Evolutionary conservation across 192 early-diverging fungal species (phyloP), one percentile per base, ranked within the genome.

Genomic region (Oehlia diaphana): DNA sequence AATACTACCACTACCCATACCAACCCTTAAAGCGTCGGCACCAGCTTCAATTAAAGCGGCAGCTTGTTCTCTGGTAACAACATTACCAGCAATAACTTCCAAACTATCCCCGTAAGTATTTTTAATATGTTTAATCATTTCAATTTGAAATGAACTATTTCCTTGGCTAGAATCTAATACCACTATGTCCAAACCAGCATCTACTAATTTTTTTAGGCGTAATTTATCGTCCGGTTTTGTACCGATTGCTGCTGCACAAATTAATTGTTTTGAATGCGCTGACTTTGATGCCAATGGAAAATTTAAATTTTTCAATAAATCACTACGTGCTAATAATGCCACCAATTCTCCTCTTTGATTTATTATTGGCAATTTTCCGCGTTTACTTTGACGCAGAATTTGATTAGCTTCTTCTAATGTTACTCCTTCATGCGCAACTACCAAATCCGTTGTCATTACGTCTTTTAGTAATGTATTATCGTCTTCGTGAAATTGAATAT

Each of bases 1-100:
- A 81, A 99, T 99, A 28, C 93, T 95, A 21, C 98, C 98, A 77
- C 92, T 94, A 35, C 98, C 98, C 98, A 99, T 99, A 63, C 98
- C 98, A 64, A 99, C 91, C 78, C 95, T 92, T 77, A 99, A 86
- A 69, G 92, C 98, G 81, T 99, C 97, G 66, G 96, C 97, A 72
- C 97, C 97, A 44, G 96, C 97, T 5, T 85, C 92, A 83, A 98
- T 98, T 58, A 99, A 85, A 78, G 88, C 89, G 72, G 94, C 91
- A 47, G 96, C 96, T 87, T 99, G 96, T 85, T 97, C 95, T 83
- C 93, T 91, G 42, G 96, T 98, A 37, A 99, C 97, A 39, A 99
- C 96, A 87, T 99, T 99, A 70, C 97, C 97, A 58, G 96, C 97
- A 81, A 99, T 91, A 44, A 99, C 93, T 70, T 99, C 96, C 50